phyloP scores from a whole-genome alignment of 768 basidiomycete genomes.

The Guyanaporus albipodus region DNA sequence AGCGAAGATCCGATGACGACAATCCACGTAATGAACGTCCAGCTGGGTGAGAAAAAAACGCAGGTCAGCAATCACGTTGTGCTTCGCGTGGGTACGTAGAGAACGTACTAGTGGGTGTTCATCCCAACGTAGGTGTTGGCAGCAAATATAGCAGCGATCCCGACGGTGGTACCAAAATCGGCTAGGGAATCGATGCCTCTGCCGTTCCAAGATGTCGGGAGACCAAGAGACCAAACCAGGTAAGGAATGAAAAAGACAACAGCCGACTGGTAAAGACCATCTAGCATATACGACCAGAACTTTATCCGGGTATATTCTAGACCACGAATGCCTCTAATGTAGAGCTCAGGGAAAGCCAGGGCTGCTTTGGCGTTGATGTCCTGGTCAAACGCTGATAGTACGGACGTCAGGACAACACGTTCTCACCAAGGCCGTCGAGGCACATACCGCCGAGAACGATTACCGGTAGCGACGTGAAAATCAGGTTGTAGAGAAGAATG shows the following conservation, averaged over 20 bases:
- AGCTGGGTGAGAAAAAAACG: constrained; percentile 41
- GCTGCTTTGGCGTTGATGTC: constrained; percentile 89
- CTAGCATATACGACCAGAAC: constrained; percentile 94
- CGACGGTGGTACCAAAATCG: constrained; percentile 91
- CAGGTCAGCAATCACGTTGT: neutral
- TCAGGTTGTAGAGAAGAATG: constrained; percentile 84
- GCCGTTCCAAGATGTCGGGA: constrained; percentile 72
- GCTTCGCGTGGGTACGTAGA: constrained; percentile 13
- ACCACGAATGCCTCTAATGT: constrained; percentile 89
- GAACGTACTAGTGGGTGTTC: constrained; percentile 82
- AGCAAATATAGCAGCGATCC: constrained; percentile 79
- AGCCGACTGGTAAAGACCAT: constrained; percentile 90
- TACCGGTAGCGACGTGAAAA: constrained; percentile 93
- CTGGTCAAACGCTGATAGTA: constrained; percentile 75
- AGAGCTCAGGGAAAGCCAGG: constrained; percentile 92
- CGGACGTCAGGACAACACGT: constrained; percentile 5
- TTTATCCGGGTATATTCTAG: constrained; percentile 87
- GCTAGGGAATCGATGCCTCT: constrained; percentile 72
- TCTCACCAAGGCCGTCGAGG: neutral
- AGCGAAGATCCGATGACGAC: constrained; percentile 74
- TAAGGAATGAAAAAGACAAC: constrained; percentile 88
- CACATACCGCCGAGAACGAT: constrained; percentile 79
- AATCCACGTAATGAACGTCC: constrained; percentile 83
- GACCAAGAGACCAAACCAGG: constrained; percentile 62
- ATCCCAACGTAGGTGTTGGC: constrained; percentile 90